Evolutionary conservation across 176 grass and related monocot genomes (phyloP).

Genomic region (Zoysia japonica): DNA sequence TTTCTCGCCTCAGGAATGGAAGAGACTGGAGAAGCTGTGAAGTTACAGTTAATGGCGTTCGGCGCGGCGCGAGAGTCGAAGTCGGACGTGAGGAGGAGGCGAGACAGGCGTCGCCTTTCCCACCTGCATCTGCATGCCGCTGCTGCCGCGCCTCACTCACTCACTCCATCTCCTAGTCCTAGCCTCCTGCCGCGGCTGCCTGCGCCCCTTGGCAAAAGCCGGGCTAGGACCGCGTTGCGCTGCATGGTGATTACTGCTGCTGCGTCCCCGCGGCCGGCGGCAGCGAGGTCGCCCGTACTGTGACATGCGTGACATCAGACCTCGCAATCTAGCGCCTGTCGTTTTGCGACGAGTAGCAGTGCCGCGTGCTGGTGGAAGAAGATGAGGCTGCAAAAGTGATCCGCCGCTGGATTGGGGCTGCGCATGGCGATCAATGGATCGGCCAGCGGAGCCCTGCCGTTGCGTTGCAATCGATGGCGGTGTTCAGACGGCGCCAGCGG

Average conservation of each 20-base stretch:
- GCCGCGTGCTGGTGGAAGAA: not conserved
- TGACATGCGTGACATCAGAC: slow-evolving; percentile 11
- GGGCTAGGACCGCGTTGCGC: not conserved
- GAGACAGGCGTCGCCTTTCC: not conserved
- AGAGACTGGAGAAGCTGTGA: too few species aligned
- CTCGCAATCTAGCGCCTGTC: not conserved
- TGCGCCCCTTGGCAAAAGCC: not conserved
- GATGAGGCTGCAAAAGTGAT: not conserved
- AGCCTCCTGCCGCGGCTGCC: not conserved
- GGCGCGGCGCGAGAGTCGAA: not conserved
- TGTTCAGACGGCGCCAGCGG: not conserved
- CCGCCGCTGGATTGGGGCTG: too few species aligned
- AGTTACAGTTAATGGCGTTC: too few species aligned
- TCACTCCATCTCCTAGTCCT: not conserved
- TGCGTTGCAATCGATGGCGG: not conserved
- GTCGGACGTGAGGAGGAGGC: not conserved
- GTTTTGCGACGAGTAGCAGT: not conserved
- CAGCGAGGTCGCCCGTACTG: too few species aligned
- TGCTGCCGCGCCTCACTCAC: not conserved
- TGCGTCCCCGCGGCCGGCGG: too few species aligned
- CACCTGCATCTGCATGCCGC: not conserved
- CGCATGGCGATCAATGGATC: too few species aligned
- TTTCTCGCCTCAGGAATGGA: too few species aligned
- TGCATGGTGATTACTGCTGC: not conserved
- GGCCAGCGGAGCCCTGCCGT: not conserved